phyloP scores from a whole-genome alignment of 352 stramenopile genomes.

The Globisporangium splendens region DNA sequence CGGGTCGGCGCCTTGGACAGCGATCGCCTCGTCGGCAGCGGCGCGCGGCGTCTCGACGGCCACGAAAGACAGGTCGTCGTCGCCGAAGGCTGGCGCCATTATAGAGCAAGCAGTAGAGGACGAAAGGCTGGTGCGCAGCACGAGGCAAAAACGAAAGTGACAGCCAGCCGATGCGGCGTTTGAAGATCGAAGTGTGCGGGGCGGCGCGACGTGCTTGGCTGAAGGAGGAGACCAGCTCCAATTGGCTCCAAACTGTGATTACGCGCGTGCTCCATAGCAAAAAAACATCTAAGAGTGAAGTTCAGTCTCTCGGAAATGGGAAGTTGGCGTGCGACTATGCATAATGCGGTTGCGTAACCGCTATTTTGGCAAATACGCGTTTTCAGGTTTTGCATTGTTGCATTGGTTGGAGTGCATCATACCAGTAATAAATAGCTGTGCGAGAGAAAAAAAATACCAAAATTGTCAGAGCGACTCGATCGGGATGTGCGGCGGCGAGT shows the following conservation, averaged over 20 bases:
- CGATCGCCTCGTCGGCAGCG: not conserved
- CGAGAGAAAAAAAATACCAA: not conserved
- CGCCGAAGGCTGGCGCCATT: not conserved
- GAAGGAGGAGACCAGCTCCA: not conserved
- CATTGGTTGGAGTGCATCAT: too few species aligned
- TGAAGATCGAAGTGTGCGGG: not conserved
- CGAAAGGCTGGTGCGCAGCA: not conserved
- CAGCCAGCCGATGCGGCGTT: not conserved
- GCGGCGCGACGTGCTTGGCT: not conserved
- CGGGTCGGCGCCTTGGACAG: not conserved
- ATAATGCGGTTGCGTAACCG: too few species aligned
- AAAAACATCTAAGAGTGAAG: not conserved
- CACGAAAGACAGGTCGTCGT: constrained; percentile 1
- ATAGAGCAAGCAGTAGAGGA: not conserved
- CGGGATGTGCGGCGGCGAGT: constrained; percentile 26
- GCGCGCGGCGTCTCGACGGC: constrained; percentile 7
- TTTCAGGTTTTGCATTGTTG: too few species aligned
- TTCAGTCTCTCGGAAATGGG: too few species aligned
- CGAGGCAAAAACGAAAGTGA: not conserved
- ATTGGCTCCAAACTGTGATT: not conserved
- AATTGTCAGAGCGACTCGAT: constrained; percentile 14
- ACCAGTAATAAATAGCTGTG: not conserved
- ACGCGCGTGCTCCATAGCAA: not conserved
- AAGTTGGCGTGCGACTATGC: too few species aligned
- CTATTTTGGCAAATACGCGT: too few species aligned